A percentile compares a stretch with the other conserved stretches of the same genome.
Evolutionary conservation across 768 basidiomycete genomes (phyloP).

Genomic region (Lyophyllum atratum): DNA sequence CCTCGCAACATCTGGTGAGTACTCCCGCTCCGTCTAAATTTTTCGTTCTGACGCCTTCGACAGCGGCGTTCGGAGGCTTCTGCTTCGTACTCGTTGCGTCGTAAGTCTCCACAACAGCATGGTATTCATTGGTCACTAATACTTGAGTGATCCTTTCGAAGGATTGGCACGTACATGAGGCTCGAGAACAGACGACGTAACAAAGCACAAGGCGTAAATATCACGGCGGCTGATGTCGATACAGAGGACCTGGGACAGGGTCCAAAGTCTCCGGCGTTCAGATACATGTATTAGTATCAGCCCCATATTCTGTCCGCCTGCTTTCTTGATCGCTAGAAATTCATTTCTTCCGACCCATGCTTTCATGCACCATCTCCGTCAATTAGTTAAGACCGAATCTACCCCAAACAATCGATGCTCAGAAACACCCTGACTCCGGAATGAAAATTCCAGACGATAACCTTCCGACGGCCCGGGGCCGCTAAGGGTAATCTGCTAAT

Average conservation of each 20-base stretch:
- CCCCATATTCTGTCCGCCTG: not conserved
- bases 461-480: too few species aligned
- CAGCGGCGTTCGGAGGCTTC: conserved; percentile 48
- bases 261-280: conserved; percentile 41
- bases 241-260: conserved; percentile 46
- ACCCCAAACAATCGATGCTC: too few species aligned
- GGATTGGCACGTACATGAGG: conserved; percentile 51
- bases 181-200: conserved; percentile 48
- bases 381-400: too few species aligned
- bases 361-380: too few species aligned
- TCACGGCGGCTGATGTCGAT: conserved; percentile 45
- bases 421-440: too few species aligned
- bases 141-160: conserved; percentile 13
- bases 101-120: conserved; percentile 21
- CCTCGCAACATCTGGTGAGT: conserved; percentile 44
- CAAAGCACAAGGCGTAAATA: conserved; percentile 37
- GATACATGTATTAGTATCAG: conserved; percentile 46
- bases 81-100: conserved; percentile 43
- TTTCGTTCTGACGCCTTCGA: not conserved
- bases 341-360: too few species aligned
- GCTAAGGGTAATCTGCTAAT: too few species aligned
- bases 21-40: not conserved
- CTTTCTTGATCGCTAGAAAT: too few species aligned
- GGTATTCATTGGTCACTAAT: not conserved
- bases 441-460: too few species aligned